phyloP scores from a whole-genome alignment of 139 green algal species.

The Coelastrella sp. region DNA sequence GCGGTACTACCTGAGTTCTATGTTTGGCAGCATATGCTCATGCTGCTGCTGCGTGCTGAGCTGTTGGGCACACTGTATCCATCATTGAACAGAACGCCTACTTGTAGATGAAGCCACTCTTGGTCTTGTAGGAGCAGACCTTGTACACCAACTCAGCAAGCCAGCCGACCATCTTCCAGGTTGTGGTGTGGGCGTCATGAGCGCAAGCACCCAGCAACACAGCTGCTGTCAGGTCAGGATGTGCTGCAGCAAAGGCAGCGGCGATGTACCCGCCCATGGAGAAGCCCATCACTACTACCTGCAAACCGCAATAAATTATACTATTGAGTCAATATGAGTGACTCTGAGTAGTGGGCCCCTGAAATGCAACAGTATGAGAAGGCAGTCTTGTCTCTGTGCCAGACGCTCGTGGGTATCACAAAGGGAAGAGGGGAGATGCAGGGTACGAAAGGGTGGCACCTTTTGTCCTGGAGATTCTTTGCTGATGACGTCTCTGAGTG shows the following conservation, averaged over 20 bases:
- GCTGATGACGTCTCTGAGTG: not conserved
- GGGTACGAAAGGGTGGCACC: not conserved
- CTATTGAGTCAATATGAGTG: no score
- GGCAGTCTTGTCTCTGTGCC: no score
- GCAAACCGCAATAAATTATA: no score
- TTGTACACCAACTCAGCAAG: slow-evolving; percentile 21
- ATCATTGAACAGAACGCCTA: not conserved
- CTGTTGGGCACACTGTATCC: not conserved
- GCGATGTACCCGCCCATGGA: slow-evolving; percentile 42
- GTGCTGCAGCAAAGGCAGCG: slow-evolving; percentile 41
- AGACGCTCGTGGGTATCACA: no score
- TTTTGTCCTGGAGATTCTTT: slow-evolving; percentile 29
- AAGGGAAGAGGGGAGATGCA: no score
- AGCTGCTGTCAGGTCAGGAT: slow-evolving; percentile 31
- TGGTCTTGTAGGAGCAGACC: slow-evolving; percentile 43
- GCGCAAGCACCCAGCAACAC: slow-evolving; percentile 29
- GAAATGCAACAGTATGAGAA: no score
- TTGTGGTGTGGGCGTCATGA: slow-evolving; percentile 16
- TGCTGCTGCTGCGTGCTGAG: no score
- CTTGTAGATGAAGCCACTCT: slow-evolving; percentile 44
- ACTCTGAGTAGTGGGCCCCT: no score
- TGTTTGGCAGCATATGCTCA: no score
- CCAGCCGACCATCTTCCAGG: slow-evolving; percentile 33
- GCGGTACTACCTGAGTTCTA: no score
- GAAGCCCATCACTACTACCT: slow-evolving; percentile 43